phyloP scores from a whole-genome alignment of 495 filamentous ascomycete species.

The Aspergillus heteromorphus region DNA sequence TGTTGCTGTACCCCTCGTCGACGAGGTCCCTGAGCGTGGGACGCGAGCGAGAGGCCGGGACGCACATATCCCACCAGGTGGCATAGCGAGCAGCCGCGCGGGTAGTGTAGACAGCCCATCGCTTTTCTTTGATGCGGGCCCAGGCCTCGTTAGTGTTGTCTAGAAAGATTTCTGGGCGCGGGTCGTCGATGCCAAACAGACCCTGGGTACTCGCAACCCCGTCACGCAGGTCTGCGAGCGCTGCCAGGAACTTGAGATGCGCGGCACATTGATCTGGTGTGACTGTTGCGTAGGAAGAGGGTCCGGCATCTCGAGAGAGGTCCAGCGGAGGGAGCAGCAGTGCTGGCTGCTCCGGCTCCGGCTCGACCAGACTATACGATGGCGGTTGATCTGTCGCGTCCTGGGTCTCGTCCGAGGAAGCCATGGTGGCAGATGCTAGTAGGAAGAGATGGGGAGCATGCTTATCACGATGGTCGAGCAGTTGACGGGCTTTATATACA shows the following conservation, averaged over 20 bases:
- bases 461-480: too few species aligned
- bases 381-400: conserved; percentile 9
- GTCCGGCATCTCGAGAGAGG: conserved; percentile 12
- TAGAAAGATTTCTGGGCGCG: conserved; percentile 23
- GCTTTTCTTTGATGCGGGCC: conserved; percentile 63
- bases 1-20: conserved; percentile 8
- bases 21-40: conserved; percentile 7
- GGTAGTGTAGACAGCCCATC: conserved; percentile 73
- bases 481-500: too few species aligned
- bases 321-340: conserved; percentile 13
- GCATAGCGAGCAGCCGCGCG: conserved; percentile 70
- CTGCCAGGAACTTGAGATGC: conserved; percentile 72
- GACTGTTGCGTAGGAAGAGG: conserved; percentile 15
- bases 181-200: conserved; percentile 59
- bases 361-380: conserved; percentile 18
- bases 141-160: conserved; percentile 14
- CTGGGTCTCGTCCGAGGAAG: background rate
- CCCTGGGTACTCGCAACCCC: conserved; percentile 57
- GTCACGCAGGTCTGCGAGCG: conserved; percentile 63
- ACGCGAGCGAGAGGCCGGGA: conserved; percentile 7
- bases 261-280: conserved; percentile 54
- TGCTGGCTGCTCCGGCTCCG: conserved; percentile 8
- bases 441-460: too few species aligned
- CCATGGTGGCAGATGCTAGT: conserved; percentile 4
- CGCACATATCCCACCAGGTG: conserved; percentile 55